These are phyloP conservation scores for Raphanus hybrid DNA, from an alignment of 441 rosid genomes.

Conservation along the genomic window DNA sequence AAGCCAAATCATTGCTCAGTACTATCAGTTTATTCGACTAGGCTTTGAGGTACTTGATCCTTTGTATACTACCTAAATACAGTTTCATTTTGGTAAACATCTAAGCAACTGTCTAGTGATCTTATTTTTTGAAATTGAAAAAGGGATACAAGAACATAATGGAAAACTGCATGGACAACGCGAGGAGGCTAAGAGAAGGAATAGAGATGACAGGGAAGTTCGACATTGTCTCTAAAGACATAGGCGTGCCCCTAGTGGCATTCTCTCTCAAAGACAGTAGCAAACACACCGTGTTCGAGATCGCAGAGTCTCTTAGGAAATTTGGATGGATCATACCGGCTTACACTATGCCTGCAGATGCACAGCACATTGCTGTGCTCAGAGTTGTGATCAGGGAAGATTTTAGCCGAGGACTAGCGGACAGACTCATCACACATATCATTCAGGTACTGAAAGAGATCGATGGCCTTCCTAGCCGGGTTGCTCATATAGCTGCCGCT, in stretches of 20 bases:
- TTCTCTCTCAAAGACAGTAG: conserved; percentile 64
- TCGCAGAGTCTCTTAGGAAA: conserved; percentile 59
- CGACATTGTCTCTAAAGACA: conserved; percentile 64
- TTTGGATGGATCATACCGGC: conserved; percentile 88
- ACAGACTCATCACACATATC: conserved; percentile 53
- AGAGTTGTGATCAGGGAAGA: conserved; percentile 78
- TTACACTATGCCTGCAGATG: conserved; percentile 79
- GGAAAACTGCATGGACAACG: conserved; percentile 62
- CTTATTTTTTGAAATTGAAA: not conserved
- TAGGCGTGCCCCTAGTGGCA: conserved; percentile 77
- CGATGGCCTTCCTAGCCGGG: conserved; percentile 45
- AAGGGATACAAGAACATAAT: conserved; percentile 74
- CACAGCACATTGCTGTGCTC: conserved; percentile 67
- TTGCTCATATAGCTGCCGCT: conserved; percentile 26
- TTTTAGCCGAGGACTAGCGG: conserved; percentile 62
- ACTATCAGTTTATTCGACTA: conserved; percentile 63
- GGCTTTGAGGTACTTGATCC: no score
- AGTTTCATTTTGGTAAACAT: no score
- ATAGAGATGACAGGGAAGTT: conserved; percentile 63
- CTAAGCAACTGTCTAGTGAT: no score
- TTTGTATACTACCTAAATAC: no score
- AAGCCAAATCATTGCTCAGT: conserved; percentile 81
- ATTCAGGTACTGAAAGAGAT: conserved; percentile 51
- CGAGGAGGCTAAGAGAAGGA: conserved; percentile 58
- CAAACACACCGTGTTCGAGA: conserved; percentile 57